Base-by-base conservation (phyloP, 495 filamentous ascomycete genomes). In the Penicillium tannophilum region DNA sequence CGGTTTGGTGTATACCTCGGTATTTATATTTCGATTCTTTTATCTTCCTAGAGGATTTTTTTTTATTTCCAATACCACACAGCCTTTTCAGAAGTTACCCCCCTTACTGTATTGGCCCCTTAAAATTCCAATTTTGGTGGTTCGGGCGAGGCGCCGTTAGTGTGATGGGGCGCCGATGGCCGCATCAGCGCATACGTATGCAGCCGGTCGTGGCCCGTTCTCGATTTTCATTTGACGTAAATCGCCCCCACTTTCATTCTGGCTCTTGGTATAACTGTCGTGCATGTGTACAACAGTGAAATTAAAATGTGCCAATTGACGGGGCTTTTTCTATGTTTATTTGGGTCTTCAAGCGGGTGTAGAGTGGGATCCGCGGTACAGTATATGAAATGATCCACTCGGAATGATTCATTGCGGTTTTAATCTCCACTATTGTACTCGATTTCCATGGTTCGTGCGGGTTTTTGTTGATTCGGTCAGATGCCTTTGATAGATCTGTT, bases 11-110 rank as follows among this genome's bases (percentile, higher is more conserved):
- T 49, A 49, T 49, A 31, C 46, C 46, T 17, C 46, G 46, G 46
- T 49, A 49, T 49, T 16, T n/a, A 24, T 61, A 23, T 53, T 53
- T 51, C 31, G 28, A 35, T 58, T 56, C 24, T 44, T 54, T 52
- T 60, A 45, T 19, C 54, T 60, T 52, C 23, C 31, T 31, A 3
- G 16, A 49, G 46, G 26, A 31, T 49, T 31, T 30, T 30, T 41
- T 42, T 43, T 59, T 30, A 54, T 51, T 44, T 31, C 49, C 33
- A 52, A 52, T 52, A 41, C 49, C 30, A 52, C 30, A 52, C 30
- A 30, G 12, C 4, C 19, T n/a, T 52, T 30, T 28, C 19, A n/a
- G 20, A 51, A 33, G 17, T 17, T 35, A 17, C 11, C 24, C 31
- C 16, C 23, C 20, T 36, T 52, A 23, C 31, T 17, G 42, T 14